Evolutionary conservation across 805 yeast genomes (phyloP).

Genomic region (Suhomyces kilbournensis): DNA sequence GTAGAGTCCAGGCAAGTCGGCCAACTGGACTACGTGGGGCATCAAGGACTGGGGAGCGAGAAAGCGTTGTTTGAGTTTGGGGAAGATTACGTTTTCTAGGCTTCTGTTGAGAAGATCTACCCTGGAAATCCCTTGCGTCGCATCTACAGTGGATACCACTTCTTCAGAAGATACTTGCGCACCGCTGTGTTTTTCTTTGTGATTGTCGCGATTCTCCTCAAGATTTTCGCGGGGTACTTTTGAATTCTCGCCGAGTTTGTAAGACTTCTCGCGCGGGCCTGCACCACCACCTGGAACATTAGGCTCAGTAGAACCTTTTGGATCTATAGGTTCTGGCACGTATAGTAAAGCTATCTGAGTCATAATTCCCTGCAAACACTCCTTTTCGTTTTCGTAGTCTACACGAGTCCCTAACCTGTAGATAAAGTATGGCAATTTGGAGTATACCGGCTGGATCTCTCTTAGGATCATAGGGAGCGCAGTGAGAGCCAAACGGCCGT

Average conservation of each 20-base stretch:
- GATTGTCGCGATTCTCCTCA: too few relatives aligned
- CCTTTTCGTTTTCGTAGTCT: conserved; percentile 64
- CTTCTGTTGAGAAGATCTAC: neutral
- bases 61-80: conserved; percentile 58
- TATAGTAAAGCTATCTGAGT: conserved; percentile 70
- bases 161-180: too few relatives aligned
- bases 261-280: neutral
- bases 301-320: too few relatives aligned
- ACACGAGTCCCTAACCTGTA: conserved; percentile 57
- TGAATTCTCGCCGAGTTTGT: neutral
- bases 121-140: too few relatives aligned
- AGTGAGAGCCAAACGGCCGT: conserved; percentile 42
- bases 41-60: conserved; percentile 57
- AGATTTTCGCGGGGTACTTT: neutral
- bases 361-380: conserved; percentile 64
- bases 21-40: conserved; percentile 72
- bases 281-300: too few relatives aligned
- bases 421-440: conserved; percentile 65
- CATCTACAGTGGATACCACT: too few relatives aligned
- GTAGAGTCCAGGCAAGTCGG: conserved; percentile 88
- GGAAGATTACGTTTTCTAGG: conserved; percentile 63
- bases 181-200: neutral
- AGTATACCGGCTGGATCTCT: conserved; percentile 58
- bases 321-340: conserved; percentile 50
- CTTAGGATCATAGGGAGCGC: conserved; percentile 68